Base-by-base conservation (phyloP, 139 green algal genomes). In the Limnomonas spitsbergensis region DNA sequence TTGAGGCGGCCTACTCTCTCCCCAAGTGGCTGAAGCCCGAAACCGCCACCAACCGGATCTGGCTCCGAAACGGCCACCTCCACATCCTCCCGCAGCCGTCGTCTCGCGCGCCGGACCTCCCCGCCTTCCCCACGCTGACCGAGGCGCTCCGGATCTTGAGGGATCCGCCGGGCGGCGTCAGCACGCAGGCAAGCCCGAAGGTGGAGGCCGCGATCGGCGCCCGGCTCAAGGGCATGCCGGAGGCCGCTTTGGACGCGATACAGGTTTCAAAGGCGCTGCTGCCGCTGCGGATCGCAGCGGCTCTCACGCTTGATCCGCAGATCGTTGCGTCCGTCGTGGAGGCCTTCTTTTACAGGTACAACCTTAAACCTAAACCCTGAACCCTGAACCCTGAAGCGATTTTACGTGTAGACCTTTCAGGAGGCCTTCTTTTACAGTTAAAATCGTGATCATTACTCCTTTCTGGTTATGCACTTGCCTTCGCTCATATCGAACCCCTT, bases 1-100 rank as follows among this genome's bases (percentile, higher is more conserved):
- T 99, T 36, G 95, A 99, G 86, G 83, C 86, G 2, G 95, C 95
- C 0, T 93, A 95, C 61, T 69, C 78, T 0, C 81, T 99, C 75
- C 95, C 95, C 0, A 81, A 86, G 29, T 95, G 92, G 91, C 80
- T 94, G 1, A 93, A 91, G 73, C 92, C 92, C 1, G 89, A 95
- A 52, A 86, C 71, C 0, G 68, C 77, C n/a, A 70, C 68, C 53
- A 90, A 94, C 86, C 82, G 93, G 1, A 84, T 97, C 38, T 96
- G 91, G 93, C 78, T 97, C 39, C 66, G 78, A 0, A 27, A 38
- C 1, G 92, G 93, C 0, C 32, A 35, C 3, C 75, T 96, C 72
- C 90, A 96, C 79, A 37, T 96, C 2, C 71, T 97, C 9, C 91
- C 91, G 31, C 87, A 81, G 66, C 85, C 89, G n/a, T 73, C 36